Base-by-base conservation (phyloP, 1,284 basidiomycete species). In the Sporisorium sorghi region DNA sequence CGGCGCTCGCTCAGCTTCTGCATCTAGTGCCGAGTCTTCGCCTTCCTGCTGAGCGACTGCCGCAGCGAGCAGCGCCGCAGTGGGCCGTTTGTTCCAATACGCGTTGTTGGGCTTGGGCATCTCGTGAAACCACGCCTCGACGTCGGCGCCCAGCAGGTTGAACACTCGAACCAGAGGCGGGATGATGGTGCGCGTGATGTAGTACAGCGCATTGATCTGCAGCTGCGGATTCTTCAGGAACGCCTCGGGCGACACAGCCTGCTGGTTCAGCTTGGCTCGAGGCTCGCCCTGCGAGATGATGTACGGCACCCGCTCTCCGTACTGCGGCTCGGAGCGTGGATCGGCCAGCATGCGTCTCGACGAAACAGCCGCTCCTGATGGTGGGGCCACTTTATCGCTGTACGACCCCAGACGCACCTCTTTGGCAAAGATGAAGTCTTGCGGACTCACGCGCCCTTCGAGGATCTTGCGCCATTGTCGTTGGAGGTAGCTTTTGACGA, bases 391-490 rank as follows among this genome's bases (percentile, higher is more conserved):
- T 70, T 91, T 91, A 61, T 94, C 92, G 68, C 94, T 88, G 57
- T 68, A 83, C 35, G 58, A 58, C 5, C 96, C 96, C 86, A 98
- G 88, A 78, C 88, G 90, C 28, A 99, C 94, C 85, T 96, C 93
- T 81, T 97, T 97, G 0, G 96, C 91, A 75, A 97, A 93, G 51
- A 94, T 91, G 79, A 97, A 97, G 83, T 98, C 94, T 81, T 94
- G 92, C 11, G 93, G 86, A 2, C 92, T 91, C 3, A 90, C 90
- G 66, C 89, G 89, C 55, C 93, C 91, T 57, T 92, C 90, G 37
- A 94, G 84, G 44, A 99, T 89, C 83, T 92, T 93, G 14, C 88
- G 87, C 94, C 94, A 99, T 39, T 93, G 92, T 26, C 88, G 87
- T 75, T 88, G 90, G 80, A 94, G 95, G 80, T 95, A 97, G 4